Evolutionary conservation across 2,329 filamentous ascomycete species (phyloP).

Genomic region (Clarireedia homoeocarpa): DNA sequence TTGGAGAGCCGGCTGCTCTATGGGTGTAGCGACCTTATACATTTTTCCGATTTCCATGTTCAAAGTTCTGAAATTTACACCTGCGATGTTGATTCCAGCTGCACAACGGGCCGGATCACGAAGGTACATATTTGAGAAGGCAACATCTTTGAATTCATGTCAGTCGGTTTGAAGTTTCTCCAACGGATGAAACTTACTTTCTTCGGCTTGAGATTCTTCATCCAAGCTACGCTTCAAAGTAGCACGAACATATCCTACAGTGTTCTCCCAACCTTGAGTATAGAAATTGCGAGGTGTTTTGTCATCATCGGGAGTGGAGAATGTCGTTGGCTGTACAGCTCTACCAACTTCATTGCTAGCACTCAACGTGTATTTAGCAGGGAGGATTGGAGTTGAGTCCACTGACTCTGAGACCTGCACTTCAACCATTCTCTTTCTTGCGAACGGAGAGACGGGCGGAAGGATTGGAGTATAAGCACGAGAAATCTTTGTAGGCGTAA

Average conservation of each 20-base stretch:
- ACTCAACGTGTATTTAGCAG: too few species aligned
- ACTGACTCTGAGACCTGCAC: neutral
- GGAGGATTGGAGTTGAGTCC: neutral
- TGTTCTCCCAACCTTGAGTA: slow-evolving; percentile 17
- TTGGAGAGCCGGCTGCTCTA: neutral
- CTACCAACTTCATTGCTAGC: neutral
- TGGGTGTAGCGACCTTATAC: neutral
- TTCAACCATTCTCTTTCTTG: neutral
- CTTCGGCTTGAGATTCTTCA: slow-evolving; percentile 13
- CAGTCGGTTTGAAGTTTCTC: neutral
- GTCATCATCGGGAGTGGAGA: neutral
- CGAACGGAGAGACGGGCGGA: neutral
- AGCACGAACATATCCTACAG: slow-evolving; percentile 13
- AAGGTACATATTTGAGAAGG: slow-evolving; percentile 19
- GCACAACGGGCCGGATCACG: neutral
- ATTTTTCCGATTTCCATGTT: neutral
- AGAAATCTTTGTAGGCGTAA: neutral
- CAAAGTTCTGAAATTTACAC: slow-evolving; percentile 13
- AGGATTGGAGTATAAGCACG: neutral
- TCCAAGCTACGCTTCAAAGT: neutral
- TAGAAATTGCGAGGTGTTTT: neutral
- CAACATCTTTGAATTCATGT: slow-evolving; percentile 13
- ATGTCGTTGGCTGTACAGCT: neutral
- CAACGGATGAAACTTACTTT: slow-evolving; percentile 15
- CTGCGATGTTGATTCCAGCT: slow-evolving; percentile 11